Base-by-base conservation (phyloP, 176 grass and related monocot genomes). In the Carex littledalei region DNA sequence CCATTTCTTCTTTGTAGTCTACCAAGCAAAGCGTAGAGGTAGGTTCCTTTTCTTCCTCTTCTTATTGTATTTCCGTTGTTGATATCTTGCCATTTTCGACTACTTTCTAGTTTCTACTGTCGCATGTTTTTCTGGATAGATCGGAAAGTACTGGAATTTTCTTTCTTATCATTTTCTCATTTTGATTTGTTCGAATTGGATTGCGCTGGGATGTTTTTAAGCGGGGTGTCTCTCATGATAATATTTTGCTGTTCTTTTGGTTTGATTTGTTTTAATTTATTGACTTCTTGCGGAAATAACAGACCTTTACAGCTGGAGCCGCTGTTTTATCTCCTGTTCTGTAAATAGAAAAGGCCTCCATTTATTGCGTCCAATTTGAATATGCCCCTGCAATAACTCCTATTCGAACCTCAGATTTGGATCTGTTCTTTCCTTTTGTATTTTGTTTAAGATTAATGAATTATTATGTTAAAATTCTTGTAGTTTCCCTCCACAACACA, bases 291-390 rank as follows among this genome's bases (percentile, higher is more conserved):
- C 16, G n/a, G 80, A 47, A 83, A 50, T 45, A 69, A 83, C 63
- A 68, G 81, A 20, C 5, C 63, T 83, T 31, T 24, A 52, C 81
- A 83, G 34, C 81, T 68, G 60, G 81, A 53, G 34, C 81, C 63
- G 12, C 24, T 50, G 37, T 67, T 67, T 52, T 57, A 54, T 63
- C n/a, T 56, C 34, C 18, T 32, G n/a, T 83, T 7, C 39, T 83
- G 81, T 68, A 83, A 83, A 83, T 67, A 83, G 81, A 67, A 67
- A 83, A 83, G 6, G 41, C 9, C 31, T 82, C 79, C 56, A 78
- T 78, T 82, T 82, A 82, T 64, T 82, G 59, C 12, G 6, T 49
- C 15, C 22, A 56, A 78, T 57, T 78, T 78, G 50, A 57, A 82
- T 65, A 65, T 29, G 15, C 3, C 80, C 32, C 20, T 67, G 59